phyloP scores from a whole-genome alignment of 1,284 basidiomycete genomes.

The Boletus sp. region DNA sequence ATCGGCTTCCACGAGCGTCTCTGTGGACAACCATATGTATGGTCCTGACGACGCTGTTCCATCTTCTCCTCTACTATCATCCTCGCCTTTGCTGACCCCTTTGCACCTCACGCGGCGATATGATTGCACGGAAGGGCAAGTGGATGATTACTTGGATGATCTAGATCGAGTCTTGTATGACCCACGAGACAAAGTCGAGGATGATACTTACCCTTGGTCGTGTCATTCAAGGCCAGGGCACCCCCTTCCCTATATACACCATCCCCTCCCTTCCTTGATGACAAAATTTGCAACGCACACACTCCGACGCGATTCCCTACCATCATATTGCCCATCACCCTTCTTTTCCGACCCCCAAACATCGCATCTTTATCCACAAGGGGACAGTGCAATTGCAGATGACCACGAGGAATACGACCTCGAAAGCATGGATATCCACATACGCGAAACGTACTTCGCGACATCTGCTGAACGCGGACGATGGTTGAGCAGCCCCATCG shows the following conservation, averaged over 20 bases:
- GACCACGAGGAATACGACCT: constrained; percentile 32
- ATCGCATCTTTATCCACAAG: constrained; percentile 3
- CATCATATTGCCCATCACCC: constrained; percentile 1
- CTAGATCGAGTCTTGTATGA: not conserved
- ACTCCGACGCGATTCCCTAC: not conserved
- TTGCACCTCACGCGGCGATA: constrained; percentile 5
- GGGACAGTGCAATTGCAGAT: constrained; percentile 17
- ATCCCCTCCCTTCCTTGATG: constrained; percentile 21
- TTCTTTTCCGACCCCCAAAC: not conserved
- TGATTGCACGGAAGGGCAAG: constrained; percentile 6
- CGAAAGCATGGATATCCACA: constrained; percentile 34
- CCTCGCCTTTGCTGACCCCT: constrained; percentile 21
- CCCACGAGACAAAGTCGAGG: not conserved
- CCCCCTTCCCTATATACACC: not conserved
- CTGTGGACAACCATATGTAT: not conserved
- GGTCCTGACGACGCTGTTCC: not conserved
- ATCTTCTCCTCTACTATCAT: constrained; percentile 18
- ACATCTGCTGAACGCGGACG: constrained; percentile 53
- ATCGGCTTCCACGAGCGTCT: constrained; percentile 11
- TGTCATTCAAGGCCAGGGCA: not conserved
- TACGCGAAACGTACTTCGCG: constrained; percentile 48
- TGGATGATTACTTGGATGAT: constrained; percentile 1
- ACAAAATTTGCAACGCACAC: constrained; percentile 14
- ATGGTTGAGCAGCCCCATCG: constrained; percentile 49
- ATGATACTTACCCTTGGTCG: constrained; percentile 1